A percentile compares a stretch with the other conserved stretches of the same genome.
Conservation (phyloP, 2,329 filamentous ascomycete species). For the Phyllosticta citribraziliensis region DNA sequence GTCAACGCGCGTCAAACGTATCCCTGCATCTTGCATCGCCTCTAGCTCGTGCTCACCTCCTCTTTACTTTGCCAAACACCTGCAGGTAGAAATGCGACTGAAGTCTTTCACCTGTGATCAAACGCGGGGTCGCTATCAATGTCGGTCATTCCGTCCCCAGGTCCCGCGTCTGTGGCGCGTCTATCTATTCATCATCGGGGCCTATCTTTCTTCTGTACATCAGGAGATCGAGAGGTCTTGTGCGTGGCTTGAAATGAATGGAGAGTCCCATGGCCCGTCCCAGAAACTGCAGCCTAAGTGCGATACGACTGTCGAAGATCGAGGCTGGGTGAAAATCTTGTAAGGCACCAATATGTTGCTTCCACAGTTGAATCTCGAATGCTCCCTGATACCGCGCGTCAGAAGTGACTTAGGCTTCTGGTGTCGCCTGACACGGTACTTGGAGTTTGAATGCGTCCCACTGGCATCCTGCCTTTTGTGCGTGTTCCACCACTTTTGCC, state of each 20-base stretch:
- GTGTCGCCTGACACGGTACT: no score
- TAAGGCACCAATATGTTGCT: no score
- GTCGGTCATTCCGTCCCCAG: neutral
- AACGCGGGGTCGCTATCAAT: neutral
- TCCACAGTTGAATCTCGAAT: no score
- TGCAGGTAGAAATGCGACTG: neutral
- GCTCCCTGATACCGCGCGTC: no score
- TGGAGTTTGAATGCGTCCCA: no score
- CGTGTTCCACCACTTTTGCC: no score
- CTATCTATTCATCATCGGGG: no score
- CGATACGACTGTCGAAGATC: neutral
- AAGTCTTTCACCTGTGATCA: neutral
- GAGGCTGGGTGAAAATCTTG: neutral
- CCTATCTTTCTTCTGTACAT: no score
- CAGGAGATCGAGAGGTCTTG: neutral
- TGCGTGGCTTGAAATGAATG: neutral
- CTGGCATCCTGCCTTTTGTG: no score
- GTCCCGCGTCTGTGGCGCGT: neutral
- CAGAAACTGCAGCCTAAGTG: neutral
- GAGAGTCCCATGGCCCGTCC: neutral
- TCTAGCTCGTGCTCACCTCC: neutral
- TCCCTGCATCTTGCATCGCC: neutral
- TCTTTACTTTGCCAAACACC: neutral
- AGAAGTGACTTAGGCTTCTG: no score
- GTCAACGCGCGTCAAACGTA: neutral